Evolutionary conservation across 1,284 basidiomycete genomes (phyloP).

Genomic region (Trametes sp.): DNA sequence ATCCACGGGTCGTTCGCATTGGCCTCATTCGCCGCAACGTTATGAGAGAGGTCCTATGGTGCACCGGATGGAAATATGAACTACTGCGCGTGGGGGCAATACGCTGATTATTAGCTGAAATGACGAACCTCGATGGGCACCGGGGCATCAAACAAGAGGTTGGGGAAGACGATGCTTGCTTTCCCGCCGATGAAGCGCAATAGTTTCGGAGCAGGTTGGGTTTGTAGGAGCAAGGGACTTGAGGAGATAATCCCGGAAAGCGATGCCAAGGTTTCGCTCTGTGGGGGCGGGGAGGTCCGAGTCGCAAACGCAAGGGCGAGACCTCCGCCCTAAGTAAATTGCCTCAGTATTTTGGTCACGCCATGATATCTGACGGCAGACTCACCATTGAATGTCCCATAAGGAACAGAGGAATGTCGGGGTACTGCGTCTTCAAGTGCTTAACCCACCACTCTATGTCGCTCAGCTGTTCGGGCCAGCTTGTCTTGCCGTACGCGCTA

Average conservation of each 20-base stretch:
- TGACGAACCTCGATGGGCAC: slow-evolving; percentile 60
- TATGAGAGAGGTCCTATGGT: slow-evolving; percentile 70
- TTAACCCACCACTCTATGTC: slow-evolving; percentile 77
- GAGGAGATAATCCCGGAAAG: slow-evolving; percentile 74
- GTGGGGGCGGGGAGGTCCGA: slow-evolving; percentile 48
- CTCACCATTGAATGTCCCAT: slow-evolving; percentile 88
- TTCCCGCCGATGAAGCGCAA: slow-evolving; percentile 61
- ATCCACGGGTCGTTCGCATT: slow-evolving; percentile 74
- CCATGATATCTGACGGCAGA: slow-evolving; percentile 6
- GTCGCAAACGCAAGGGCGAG: slow-evolving; percentile 68
- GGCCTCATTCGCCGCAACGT: slow-evolving; percentile 61
- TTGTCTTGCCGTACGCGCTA: slow-evolving; percentile 73
- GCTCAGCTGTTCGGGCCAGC: slow-evolving; percentile 69
- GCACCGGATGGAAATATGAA: too few relatives aligned
- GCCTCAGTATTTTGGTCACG: not conserved
- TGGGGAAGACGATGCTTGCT: slow-evolving; percentile 56
- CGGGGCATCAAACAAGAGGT: slow-evolving; percentile 64
- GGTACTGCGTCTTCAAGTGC: slow-evolving; percentile 54
- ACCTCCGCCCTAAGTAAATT: slow-evolving; percentile 67
- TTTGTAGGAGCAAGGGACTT: slow-evolving; percentile 72
- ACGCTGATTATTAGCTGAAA: too few relatives aligned
- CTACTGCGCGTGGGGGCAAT: too few relatives aligned
- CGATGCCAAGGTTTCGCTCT: slow-evolving; percentile 49
- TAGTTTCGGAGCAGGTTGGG: slow-evolving; percentile 62
- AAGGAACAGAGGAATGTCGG: slow-evolving; percentile 69